Base-by-base conservation (phyloP, 345 rosid species). In the Microcos paniculata region DNA sequence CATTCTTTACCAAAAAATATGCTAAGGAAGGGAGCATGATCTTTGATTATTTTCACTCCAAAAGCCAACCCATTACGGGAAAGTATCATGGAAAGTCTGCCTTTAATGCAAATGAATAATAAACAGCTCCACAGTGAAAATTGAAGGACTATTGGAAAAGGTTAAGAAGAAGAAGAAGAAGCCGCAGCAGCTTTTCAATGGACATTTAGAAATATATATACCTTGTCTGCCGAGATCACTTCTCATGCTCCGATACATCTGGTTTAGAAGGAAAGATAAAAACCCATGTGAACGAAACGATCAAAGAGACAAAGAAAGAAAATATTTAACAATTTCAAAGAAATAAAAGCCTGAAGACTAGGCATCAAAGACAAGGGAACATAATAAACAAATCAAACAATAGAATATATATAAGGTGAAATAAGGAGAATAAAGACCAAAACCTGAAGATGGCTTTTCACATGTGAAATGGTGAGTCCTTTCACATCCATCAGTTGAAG, bases 361-460 rank as follows among this genome's bases (percentile, higher is more conserved):
- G 23, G 18, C 10, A 9, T 0, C 16, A 3, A 26, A 45, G 38
- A 33, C 8, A 48, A 48, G 4, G n/a, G 52, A 43, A 26, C 24
- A 12, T 14, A 49, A 35, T 13, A 51, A 61, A 55, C 23, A 42
- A 40, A 72, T 43, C 12, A 8, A 42, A 62, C n/a, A n/a, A n/a
- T n/a, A 61, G 4, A 23, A 55, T 28, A 19, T 11, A 43, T n/a
- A 4, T 30, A 9, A 18, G 9, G 21, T 19, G 12, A 4, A 2
- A 28, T 0, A 1, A 42, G 4, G 58, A 49, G 3, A 26, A 51
- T n/a, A 7, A 66, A 38, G 21, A 33, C 10, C 21, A 46, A 35
- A 51, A 94, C 99, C 94, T 96, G 99, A 33, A 96, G 98, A 82
- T 96, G 99, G 84, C 99, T 96, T 77, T 96, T 96, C 71, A 96